Conservation (phyloP, 495 filamentous ascomycete species). For the Penicillium flavigenum region DNA sequence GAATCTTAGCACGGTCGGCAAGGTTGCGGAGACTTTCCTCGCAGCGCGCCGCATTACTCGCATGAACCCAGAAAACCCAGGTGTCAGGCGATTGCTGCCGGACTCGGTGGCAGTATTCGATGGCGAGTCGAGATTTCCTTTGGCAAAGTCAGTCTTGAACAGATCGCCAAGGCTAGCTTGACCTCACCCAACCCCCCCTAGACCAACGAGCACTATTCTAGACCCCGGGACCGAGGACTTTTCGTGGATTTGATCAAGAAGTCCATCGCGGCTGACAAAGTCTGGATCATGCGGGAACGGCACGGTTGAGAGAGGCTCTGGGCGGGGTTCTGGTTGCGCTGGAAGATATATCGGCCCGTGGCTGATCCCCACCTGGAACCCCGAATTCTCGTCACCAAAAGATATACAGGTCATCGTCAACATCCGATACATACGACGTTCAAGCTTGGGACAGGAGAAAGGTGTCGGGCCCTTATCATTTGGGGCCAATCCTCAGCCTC, state of each 20-base stretch:
- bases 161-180: neutral
- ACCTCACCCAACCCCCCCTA: conserved; percentile 33
- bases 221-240: conserved; percentile 22
- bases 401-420: too few relatives aligned
- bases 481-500: too few relatives aligned
- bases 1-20: conserved; percentile 36
- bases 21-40: conserved; percentile 42
- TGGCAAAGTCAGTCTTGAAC: conserved; percentile 8
- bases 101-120: conserved; percentile 38
- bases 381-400: too few relatives aligned
- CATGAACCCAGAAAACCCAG: conserved; percentile 53
- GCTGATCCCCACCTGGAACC: too few relatives aligned
- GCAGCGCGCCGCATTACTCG: conserved; percentile 39
- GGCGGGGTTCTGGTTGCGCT: conserved; percentile 13
- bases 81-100: conserved; percentile 37
- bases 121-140: conserved; percentile 42
- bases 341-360: too few relatives aligned
- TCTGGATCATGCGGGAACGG: conserved; percentile 33
- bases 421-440: too few relatives aligned
- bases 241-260: conserved; percentile 25
- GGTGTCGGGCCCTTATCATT: too few relatives aligned
- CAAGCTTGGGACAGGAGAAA: too few relatives aligned
- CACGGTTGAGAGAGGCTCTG: conserved; percentile 18
- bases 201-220: conserved; percentile 24
- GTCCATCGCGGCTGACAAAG: conserved; percentile 29